Percentiles rank a stretch among this genome's conserved stretches.
These are phyloP conservation scores for Peniophora sp. DNA, from an alignment of 1,284 basidiomycete genomes.

Conservation along the genomic window DNA sequence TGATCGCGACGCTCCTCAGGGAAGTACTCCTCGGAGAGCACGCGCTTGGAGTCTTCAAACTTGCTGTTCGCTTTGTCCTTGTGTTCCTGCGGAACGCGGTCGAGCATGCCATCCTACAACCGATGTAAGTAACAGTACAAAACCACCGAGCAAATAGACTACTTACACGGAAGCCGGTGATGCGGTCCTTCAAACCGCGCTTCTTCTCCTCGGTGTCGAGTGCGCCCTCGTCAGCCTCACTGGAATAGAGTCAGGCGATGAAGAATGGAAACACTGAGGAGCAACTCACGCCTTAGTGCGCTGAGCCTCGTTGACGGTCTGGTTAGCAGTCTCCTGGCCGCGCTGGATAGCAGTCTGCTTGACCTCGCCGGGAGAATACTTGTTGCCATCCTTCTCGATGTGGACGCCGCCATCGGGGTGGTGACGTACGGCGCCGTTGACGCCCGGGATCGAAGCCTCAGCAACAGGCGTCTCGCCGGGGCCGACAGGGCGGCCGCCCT, in stretches of 20 bases:
- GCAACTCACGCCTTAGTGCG: slow-evolving; percentile 16
- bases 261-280: neutral
- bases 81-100: slow-evolving; percentile 54
- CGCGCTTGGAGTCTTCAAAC: slow-evolving; percentile 48
- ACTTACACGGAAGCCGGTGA: slow-evolving; percentile 31
- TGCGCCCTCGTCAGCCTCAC: slow-evolving; percentile 18
- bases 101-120: slow-evolving; percentile 34
- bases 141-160: neutral
- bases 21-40: slow-evolving; percentile 77
- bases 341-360: slow-evolving; percentile 12
- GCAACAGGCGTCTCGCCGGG: slow-evolving; percentile 34
- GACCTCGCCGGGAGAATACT: slow-evolving; percentile 21
- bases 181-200: slow-evolving; percentile 37
- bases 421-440: slow-evolving; percentile 31
- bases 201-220: slow-evolving; percentile 44
- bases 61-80: slow-evolving; percentile 48
- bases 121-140: neutral
- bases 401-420: slow-evolving; percentile 37
- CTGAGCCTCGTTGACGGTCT: slow-evolving; percentile 21
- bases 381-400: slow-evolving; percentile 28
- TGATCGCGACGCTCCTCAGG: slow-evolving; percentile 81
- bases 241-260: slow-evolving; percentile 12
- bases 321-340: slow-evolving; percentile 14
- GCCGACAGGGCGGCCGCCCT: slow-evolving; percentile 38
- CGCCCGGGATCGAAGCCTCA: slow-evolving; percentile 42